Evolutionary conservation across 1,284 basidiomycete genomes (phyloP).

Genomic region (Inonotus obliquus): DNA sequence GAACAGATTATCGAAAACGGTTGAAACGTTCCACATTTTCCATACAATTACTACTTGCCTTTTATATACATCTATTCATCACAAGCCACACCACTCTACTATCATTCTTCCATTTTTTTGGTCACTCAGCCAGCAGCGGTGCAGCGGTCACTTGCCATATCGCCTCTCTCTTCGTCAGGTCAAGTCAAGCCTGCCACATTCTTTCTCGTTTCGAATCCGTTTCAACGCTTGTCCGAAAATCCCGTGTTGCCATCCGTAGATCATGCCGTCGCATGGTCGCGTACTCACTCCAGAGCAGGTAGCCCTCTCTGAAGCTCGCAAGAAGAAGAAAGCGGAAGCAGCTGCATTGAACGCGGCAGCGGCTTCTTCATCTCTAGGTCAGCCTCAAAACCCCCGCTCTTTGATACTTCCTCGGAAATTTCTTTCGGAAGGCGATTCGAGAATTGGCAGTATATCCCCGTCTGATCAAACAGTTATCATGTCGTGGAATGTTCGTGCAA

Average conservation of each 20-base stretch:
- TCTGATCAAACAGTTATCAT: conserved; percentile 45
- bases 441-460: not conserved
- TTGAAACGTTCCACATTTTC: not conserved
- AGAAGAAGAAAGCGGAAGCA: conserved; percentile 40
- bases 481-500: conserved; percentile 66
- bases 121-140: too few relatives aligned
- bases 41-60: too few relatives aligned
- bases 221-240: not conserved
- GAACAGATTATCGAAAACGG: not conserved
- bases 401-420: conserved; percentile 48
- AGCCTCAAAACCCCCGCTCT: conserved; percentile 20
- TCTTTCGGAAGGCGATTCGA: conserved; percentile 31
- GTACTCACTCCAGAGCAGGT: conserved; percentile 47
- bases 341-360: conserved; percentile 10
- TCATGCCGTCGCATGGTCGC: conserved; percentile 9
- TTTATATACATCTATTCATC: too few relatives aligned
- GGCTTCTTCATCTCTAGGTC: conserved; percentile 4
- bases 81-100: too few relatives aligned
- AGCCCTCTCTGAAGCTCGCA: conserved; percentile 49
- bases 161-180: too few relatives aligned
- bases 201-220: not conserved
- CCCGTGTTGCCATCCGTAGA: not conserved
- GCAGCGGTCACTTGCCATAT: too few relatives aligned
- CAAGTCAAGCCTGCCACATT: not conserved
- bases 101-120: too few relatives aligned